Percentiles rank a stretch among this genome's conserved stretches.
phyloP scores from a whole-genome alignment of 371 early-diverging fungal species.

The Mortierella polycephala region DNA sequence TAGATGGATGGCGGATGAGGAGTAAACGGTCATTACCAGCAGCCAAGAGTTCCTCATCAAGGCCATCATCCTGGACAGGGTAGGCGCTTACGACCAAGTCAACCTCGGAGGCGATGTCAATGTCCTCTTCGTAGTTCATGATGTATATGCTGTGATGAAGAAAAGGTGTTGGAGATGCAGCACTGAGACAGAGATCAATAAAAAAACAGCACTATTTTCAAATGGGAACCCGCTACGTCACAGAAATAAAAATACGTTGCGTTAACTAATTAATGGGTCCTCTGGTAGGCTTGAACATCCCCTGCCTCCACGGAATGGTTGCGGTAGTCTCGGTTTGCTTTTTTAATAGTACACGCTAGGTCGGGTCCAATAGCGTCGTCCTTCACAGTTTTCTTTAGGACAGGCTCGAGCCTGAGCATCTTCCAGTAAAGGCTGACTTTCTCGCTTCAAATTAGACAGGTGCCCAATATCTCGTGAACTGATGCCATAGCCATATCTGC shows the following conservation, averaged over 20 bases:
- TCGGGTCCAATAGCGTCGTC: too few relatives aligned
- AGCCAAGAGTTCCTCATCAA: conserved; percentile 52
- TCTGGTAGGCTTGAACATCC: too few relatives aligned
- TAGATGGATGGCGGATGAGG: neutral
- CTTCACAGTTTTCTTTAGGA: too few relatives aligned
- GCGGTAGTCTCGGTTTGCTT: too few relatives aligned
- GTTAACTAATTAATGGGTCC: too few relatives aligned
- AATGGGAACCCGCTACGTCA: neutral
- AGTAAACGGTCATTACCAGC: conserved; percentile 27
- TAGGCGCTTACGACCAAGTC: conserved; percentile 79
- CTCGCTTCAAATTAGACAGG: too few relatives aligned
- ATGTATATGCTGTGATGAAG: conserved; percentile 23
- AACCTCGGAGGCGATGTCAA: conserved; percentile 85
- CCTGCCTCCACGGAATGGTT: too few relatives aligned
- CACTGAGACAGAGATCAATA: neutral
- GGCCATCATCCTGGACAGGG: conserved; percentile 62
- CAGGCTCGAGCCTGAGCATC: too few relatives aligned
- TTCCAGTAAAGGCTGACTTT: too few relatives aligned
- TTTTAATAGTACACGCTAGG: too few relatives aligned
- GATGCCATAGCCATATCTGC: too few relatives aligned
- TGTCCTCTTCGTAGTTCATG: conserved; percentile 70
- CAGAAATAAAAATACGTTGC: neutral
- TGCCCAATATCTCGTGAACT: too few relatives aligned
- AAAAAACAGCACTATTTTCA: neutral
- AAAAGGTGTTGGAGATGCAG: conserved; percentile 18